Evolutionary conservation across 805 yeast species (phyloP), one percentile per base, ranked within the genome.

Genomic region (Starmera amethionina): DNA sequence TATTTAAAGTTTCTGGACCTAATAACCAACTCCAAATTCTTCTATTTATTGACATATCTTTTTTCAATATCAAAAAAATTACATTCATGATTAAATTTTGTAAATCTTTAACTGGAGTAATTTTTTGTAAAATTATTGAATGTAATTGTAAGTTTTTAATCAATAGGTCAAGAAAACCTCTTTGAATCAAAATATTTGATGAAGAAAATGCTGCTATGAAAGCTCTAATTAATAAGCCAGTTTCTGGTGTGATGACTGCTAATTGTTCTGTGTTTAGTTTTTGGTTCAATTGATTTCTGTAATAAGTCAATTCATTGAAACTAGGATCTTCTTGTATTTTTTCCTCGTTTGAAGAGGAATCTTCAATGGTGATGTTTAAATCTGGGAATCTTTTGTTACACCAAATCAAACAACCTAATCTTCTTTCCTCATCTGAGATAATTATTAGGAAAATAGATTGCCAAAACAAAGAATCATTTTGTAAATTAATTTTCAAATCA

Each of bases 31-130:
- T 79, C 96, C 97, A 89, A 16, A 93, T 68, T 51, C 99, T 72
- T 59, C 98, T 72, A 58, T 93, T 93, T 43, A 93, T 69, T 8
- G 97, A 87, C 96, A 93, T 87, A 59, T 93, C 99, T 49, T 79
- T 80, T 35, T 82, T 76, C 35, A 87, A 63, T 3, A 93, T 81
- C 0, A 89, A 78, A 10, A 69, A 60, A 22, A 87, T 72, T 32
- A 88, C 80, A 9, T 77, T 67, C 59, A 80, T 64, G 14, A 87
- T 56, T 32, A 88, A 60, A 28, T 72, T 50, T 44, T 74, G 72
- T 37, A 73, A 70, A 50, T 87, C 95, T 6, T 67, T 62, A 0
- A 60, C 50, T 1, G 75, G 59, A 2, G 77, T 64, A 10, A 77
- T 44, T 2, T 56, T 50, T 36, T 72, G 73, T 25, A 83, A 52